Evolutionary conservation across 345 rosid genomes (phyloP), one percentile per base, ranked within the genome.

Genomic region (Populus deltoides): DNA sequence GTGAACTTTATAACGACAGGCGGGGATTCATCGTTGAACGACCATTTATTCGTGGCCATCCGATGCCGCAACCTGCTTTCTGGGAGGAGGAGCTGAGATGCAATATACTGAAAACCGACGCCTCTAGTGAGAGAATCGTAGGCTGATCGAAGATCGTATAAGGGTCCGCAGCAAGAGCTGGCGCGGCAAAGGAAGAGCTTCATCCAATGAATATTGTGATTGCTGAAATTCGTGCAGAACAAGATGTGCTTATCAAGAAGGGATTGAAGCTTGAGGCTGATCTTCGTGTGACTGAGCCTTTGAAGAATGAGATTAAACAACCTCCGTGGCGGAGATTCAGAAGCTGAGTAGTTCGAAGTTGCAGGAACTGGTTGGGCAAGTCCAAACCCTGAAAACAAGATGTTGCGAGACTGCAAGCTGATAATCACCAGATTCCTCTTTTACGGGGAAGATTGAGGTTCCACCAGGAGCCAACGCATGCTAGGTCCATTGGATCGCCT

Each of bases 391-490:
- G 63, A 89, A 89, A 91, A 75, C 88, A 92, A 78, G 99, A 96
- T 68, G 36, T 90, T 73, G 75, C 83, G 27, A 88, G 93, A 63
- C 82, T 87, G 84, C 94, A 92, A 71, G 83, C 88, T 18, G 97
- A 96, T 47, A 93, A 92, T 81, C 86, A 92, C 80, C 95, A 92
- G 83, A 89, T 93, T 81, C 91, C 93, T 7, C 80, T 71, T 47
- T 77, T 93, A 66, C 87, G 87, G 82, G 89, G 86, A 94, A 96
- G 78, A 75, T 91, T 73, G 93, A 94, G 39, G 88, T 68, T 94
- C 76, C 96, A 86, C 80, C 92, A 92, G 88, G 97, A 96, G 82
- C 91, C 94, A 80, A 86, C 90, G 97, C 99, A 81, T 80, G 87
- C 95, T 66, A 92, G 98, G 99, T 96, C 51, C 78, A 27, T 17